Evolutionary conservation across 495 filamentous ascomycete species (phyloP), one percentile per base, ranked within the genome.

Genomic region (Annulohypoxylon moriforme): DNA sequence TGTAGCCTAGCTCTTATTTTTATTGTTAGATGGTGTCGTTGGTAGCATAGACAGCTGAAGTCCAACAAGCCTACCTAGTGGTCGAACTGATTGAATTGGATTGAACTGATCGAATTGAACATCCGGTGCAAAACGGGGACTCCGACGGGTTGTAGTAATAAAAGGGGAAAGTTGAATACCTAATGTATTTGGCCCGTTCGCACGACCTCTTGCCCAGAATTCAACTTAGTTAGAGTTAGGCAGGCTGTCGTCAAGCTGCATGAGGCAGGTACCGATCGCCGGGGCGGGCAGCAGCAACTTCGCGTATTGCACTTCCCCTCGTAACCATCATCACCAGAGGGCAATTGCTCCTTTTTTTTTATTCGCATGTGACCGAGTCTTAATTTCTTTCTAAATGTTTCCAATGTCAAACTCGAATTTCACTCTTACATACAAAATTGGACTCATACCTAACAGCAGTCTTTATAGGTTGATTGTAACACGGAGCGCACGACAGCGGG

Each of bases 241-340:
- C 47, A 72, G 9, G 42, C 25, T 72, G 60, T 72, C 69, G 69
- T 72, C 69, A 72, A 34, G 29, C 29, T 64, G 69, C 69, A 72
- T 72, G 31, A 58, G 38, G 59, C 36, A 68, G 64, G 64, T 60
- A 64, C 58, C 56, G 9, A 50, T 20, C 13, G 55, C 24, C 31
- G n/a, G 55, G 33, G 42, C n/a, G 40, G 44, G 44, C 16, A 27
- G 42, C 56, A 61, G 36, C 59, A 38, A 38, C 40, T 60, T 10
- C 18, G 4, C 29, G 18, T 44, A 10, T 38, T 40, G 33, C 55
- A 36, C 52, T 25, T 57, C 16, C 31, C 9, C 33, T 57, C 31
- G 16, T 57, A 36, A 8, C 31, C 31, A 29, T 6, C 13, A 29
- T 55, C n/a, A 16, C 20, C 20, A 4, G 5, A 16, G 50, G 22